Base-by-base conservation (phyloP, 176 grass and related monocot genomes). In the Zoysia japonica region DNA sequence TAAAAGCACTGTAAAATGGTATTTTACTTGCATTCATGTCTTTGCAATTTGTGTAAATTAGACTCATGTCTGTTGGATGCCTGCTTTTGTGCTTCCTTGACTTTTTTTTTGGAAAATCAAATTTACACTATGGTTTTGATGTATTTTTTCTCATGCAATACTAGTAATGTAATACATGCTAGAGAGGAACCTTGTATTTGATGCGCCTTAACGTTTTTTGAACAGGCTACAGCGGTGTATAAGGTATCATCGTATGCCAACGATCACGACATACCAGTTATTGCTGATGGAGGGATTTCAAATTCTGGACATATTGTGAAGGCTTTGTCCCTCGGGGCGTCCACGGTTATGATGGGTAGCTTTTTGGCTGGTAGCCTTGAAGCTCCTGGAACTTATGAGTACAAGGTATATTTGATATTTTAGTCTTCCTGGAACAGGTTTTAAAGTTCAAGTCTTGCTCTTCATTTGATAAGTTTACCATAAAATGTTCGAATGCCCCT, bases 251-350 rank as follows among this genome's bases (percentile, higher is more conserved):
- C 96, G 4, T 99, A 88, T 80, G 96, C 96, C 70, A 95, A 91
- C 10, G 86, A 95, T 82, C 96, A 99, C 3, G 17, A 91, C 55
- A 86, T 99, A 11, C 96, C 92, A 6, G 79, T 99, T 71, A 99
- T 95, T 80, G 92, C 92, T 62, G 96, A 99, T 77, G 96, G 96
- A 76, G 96, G 96, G 53, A 99, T 99, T 88, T 95, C 96, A 76
- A 91, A 88, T 74, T 99, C 96, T 59, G 96, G 96, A 40, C 96
- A 95, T 83, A 95, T 99, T 62, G 96, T 93, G 78, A 95, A 99
- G 79, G 96, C 96, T 83, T 77, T 99, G 65, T 69, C 85, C 0
- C 86, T 99, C 1, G 96, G 96, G 8, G 90, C 96, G 44, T 91
- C 92, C 70, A 93, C 92, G 45, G 92, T 95, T 78, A 99, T 95